These are phyloP conservation scores for Brasilioporus rufonigricans DNA, from an alignment of 768 basidiomycete species.

Conservation along the genomic window DNA sequence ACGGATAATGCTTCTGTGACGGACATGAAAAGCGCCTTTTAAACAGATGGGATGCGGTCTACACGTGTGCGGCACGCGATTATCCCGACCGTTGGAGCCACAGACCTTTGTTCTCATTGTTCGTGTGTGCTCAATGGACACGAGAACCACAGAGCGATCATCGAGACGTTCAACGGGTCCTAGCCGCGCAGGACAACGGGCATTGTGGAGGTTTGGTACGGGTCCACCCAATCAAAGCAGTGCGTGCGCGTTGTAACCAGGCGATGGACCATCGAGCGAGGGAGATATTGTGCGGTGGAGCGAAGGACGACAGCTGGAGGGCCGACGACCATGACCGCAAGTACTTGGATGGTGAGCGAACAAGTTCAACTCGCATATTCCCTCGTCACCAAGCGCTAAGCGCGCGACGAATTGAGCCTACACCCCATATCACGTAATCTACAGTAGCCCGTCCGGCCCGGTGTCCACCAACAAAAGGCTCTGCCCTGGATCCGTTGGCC, in stretches of 20 bases:
- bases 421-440: constrained; percentile 13
- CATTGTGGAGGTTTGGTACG: background rate
- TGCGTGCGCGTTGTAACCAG: background rate
- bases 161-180: background rate
- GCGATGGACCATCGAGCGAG: background rate
- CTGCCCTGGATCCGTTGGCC: background rate
- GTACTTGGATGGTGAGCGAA: background rate
- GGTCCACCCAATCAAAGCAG: constrained; percentile 10
- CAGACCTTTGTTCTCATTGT: constrained; percentile 4
- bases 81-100: constrained; percentile 21
- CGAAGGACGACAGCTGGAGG: background rate
- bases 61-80: constrained; percentile 34
- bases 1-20: constrained; percentile 24
- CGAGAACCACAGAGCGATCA: background rate
- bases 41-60: constrained; percentile 28
- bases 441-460: background rate
- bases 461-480: background rate
- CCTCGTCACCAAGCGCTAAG: background rate
- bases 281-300: background rate
- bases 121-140: constrained; percentile 11
- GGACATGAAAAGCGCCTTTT: constrained; percentile 24
- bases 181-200: background rate
- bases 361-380: constrained; percentile 1
- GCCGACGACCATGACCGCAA: background rate
- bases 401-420: background rate